Evolutionary conservation across 108 stramenopile genomes (phyloP).

Genomic region (Fistulifera pelliculosa): DNA sequence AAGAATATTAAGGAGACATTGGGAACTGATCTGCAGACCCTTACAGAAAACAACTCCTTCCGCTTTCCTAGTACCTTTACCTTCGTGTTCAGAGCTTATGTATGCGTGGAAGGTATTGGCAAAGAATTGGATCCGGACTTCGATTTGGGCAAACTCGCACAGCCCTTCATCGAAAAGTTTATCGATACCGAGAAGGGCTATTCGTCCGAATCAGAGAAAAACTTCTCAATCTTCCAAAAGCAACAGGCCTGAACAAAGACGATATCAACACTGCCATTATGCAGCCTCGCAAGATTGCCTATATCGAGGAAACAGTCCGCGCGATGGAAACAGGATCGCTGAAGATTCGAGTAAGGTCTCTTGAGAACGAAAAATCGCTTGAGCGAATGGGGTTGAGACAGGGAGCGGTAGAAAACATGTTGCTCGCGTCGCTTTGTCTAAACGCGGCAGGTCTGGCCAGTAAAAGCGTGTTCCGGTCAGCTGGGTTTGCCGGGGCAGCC

Average conservation of each 20-base stretch:
- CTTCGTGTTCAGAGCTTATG: conserved; percentile 94
- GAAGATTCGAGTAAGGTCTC: conserved; percentile 86
- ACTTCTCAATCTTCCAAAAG: conserved; percentile 65
- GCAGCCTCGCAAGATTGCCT: conserved; percentile 78
- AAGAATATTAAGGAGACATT: conserved; percentile 74
- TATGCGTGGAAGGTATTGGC: conserved; percentile 95
- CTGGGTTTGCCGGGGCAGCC: conserved; percentile 50
- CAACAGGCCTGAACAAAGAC: conserved; percentile 70
- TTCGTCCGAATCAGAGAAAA: conserved; percentile 53
- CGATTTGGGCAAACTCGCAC: conserved; percentile 88
- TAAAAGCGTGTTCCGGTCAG: conserved; percentile 27
- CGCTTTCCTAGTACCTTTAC: conserved; percentile 95
- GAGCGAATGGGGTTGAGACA: conserved; percentile 81
- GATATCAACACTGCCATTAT: conserved; percentile 72
- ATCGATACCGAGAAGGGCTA: conserved; percentile 66
- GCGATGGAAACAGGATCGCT: conserved; percentile 80
- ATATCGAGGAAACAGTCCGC: conserved; percentile 86
- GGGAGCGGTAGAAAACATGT: conserved; percentile 59
- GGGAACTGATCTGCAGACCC: conserved; percentile 74
- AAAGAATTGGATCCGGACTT: conserved; percentile 85
- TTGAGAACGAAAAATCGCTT: conserved; percentile 88
- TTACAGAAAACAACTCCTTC: conserved; percentile 83
- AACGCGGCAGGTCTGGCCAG: conserved; percentile 63
- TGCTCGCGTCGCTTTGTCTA: conserved; percentile 58
- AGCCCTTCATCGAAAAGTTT: conserved; percentile 91